Evolutionary conservation across 108 stramenopile species (phyloP), one percentile per base, ranked within the genome.

Genomic region (Conticribra weissflogii): DNA sequence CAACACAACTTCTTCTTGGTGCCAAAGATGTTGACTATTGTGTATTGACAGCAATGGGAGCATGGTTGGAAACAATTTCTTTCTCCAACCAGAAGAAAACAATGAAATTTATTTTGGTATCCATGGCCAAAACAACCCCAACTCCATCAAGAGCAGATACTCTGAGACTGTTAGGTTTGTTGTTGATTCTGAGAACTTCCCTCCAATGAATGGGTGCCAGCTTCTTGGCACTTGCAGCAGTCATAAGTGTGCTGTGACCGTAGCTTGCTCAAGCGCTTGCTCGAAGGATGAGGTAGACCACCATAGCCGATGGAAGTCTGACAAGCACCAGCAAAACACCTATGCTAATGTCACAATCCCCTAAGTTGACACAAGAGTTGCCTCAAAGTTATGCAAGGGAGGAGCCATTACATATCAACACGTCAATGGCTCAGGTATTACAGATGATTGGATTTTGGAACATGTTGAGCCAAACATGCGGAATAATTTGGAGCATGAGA

Each of bases 311-410:
- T 75, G 74, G 74, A 68, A 68, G 57, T 46, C 32, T 3, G 18
- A n/a, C 27, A 47, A 55, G 5, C 66, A 34, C 16, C 50, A 61
- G 15, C 51, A 60, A 5, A 58, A 75, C 21, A 61, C 59, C 1
- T 75, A 75, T 51, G 66, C 59, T 17, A 31, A 67, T 15, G 52
- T 46, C 1, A 53, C 49, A 0, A 60, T 75, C 44, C 74, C 74
- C 27, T 68, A 19, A 52, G 59, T 62, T 28, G 56, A 75, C 57
- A 55, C 74, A 22, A 67, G 60, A 32, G 74, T 75, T 44, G 66
- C 67, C 4, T 55, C 66, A 0, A 51, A 51, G 22, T 65, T 75
- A 5, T 75, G 58, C 32, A 54, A 61, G 23, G 59, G 45, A 16
- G 66, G 74, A 9, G 57, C 66, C 2, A 30, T 67, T 24, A 8